These are phyloP conservation scores for Allium cepa DNA, from an alignment of 106 monocot genomes.

Conservation along the genomic window DNA sequence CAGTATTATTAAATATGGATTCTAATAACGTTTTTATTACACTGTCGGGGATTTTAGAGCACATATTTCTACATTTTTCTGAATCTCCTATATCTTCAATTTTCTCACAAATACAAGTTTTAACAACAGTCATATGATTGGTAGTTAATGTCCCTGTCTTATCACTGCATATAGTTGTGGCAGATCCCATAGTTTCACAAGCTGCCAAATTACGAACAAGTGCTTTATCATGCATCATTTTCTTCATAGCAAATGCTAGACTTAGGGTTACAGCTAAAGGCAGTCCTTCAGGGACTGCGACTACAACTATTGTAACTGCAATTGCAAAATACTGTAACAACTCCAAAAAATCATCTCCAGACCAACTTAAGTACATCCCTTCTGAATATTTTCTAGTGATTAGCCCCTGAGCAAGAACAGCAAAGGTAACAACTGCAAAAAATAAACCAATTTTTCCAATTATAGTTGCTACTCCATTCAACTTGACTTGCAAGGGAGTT, in stretches of 20 bases:
- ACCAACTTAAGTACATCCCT: conserved; percentile 24
- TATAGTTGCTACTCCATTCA: conserved; percentile 32
- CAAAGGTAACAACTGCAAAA: conserved; percentile 37
- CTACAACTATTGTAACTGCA: conserved; percentile 46
- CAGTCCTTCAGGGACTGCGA: conserved; percentile 42
- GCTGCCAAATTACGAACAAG: conserved; percentile 38
- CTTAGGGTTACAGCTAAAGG: conserved; percentile 40
- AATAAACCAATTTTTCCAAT: conserved; percentile 44
- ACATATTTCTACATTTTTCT: conserved; percentile 5
- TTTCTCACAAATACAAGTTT: conserved; percentile 30
- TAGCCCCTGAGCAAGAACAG: conserved; percentile 23
- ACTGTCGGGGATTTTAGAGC: conserved; percentile 17
- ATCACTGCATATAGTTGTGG: conserved; percentile 35
- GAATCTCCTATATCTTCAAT: conserved; percentile 5
- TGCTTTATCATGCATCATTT: conserved; percentile 45
- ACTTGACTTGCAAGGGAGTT: conserved; percentile 38
- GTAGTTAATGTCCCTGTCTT: conserved; percentile 43
- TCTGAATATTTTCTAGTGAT: conserved; percentile 13
- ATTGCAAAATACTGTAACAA: conserved; percentile 37
- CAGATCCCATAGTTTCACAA: conserved; percentile 45
- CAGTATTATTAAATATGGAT: conserved; percentile 38
- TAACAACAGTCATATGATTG: conserved; percentile 39
- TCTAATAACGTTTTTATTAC: conserved; percentile 20
- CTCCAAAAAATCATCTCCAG: conserved; percentile 27
- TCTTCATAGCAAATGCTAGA: conserved; percentile 50